Evolutionary conservation across 805 yeast genomes (phyloP), one percentile per base, ranked within the genome.

Genomic region (Nakazawaea siamensis): DNA sequence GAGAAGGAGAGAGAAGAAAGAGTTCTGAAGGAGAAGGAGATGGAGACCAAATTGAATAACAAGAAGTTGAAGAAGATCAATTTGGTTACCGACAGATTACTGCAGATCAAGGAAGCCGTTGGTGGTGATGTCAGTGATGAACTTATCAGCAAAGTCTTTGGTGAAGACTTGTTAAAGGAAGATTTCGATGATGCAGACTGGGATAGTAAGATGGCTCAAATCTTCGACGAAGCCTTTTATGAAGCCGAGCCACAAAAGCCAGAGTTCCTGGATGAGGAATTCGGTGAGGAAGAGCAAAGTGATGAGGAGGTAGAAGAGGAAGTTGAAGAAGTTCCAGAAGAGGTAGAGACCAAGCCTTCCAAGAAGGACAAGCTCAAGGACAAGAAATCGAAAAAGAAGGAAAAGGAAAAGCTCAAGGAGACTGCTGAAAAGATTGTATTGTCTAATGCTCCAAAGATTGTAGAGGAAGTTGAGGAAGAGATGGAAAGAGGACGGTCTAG

Each of bases 161-260:
- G 88, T 11, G 80, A 80, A 35, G 70, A 80, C 30, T 68, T 90
- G 46, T 61, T 92, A 42, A 82, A 83, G 27, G 94, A 82, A 33
- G 97, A 92, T 51, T 92, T 85, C 54, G 86, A 84, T 45, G 86
- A 81, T 49, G 72, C 79, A 18, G 94, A 85, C 42, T 92, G 97
- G 97, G 97, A 92, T 55, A 62, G 57, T 38, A 76, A 84, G 42
- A 77, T 92, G 79, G 74, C 80, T 31, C 81, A 82, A 51, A 73
- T 90, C 21, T 92, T 92, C 54, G 73, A 86, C 50, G 95, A 88
- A 32, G 85, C 79, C 38, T 88, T 71, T 52, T 87, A 88, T 47
- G 65, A 64, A n/a, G 76, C 67, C 26, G 62, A 52, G 18, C 29
- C 41, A 14, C 55, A 50, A 7, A 80, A 77, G 46, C 87, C 88